Percentiles rank a stretch among this genome's conserved stretches.
Conservation (phyloP, 2,329 filamentous ascomycete species). For the Tolypocladium cylindrosporum region DNA sequence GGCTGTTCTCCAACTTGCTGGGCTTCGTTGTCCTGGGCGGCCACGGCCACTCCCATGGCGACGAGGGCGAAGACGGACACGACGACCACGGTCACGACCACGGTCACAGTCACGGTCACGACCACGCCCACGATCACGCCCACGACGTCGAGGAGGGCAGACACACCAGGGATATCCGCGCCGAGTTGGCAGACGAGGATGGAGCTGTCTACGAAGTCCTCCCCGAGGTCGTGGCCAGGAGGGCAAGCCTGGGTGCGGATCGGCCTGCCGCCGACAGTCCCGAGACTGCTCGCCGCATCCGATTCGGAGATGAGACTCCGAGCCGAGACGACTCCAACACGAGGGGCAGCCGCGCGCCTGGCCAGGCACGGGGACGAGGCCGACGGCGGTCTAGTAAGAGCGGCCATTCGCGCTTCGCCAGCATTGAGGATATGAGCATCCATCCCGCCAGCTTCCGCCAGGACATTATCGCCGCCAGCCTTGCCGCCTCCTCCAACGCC, state of each 20-base stretch:
- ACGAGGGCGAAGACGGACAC: constrained; percentile 40
- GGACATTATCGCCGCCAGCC: constrained; percentile 80
- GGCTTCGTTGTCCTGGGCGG: constrained; percentile 89
- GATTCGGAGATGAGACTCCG: constrained; percentile 23
- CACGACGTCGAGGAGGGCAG: constrained; percentile 43
- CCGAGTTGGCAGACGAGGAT: constrained; percentile 42
- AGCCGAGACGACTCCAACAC: constrained; percentile 16
- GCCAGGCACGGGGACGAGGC: constrained; percentile 27
- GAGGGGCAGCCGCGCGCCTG: constrained; percentile 18
- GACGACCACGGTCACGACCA: constrained; percentile 32
- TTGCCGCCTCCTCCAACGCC: constrained; percentile 33
- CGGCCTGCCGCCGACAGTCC: constrained; percentile 18
- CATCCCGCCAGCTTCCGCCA: constrained; percentile 86
- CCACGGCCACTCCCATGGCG: constrained; percentile 74
- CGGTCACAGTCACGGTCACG: constrained; percentile 22
- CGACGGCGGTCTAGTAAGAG: constrained; percentile 36
- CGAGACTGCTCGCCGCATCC: constrained; percentile 27
- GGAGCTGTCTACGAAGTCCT: constrained; percentile 52
- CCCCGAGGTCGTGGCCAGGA: constrained; percentile 50
- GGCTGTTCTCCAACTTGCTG: constrained; percentile 77
- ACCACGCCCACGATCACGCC: constrained; percentile 22
- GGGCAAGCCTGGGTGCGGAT: constrained; percentile 22
- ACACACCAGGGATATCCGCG: constrained; percentile 25
- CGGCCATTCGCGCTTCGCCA: constrained; percentile 50
- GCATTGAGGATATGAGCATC: constrained; percentile 66